These are phyloP conservation scores for Cercospora beticola DNA, from an alignment of 2,329 filamentous ascomycete species.

Conservation along the genomic window DNA sequence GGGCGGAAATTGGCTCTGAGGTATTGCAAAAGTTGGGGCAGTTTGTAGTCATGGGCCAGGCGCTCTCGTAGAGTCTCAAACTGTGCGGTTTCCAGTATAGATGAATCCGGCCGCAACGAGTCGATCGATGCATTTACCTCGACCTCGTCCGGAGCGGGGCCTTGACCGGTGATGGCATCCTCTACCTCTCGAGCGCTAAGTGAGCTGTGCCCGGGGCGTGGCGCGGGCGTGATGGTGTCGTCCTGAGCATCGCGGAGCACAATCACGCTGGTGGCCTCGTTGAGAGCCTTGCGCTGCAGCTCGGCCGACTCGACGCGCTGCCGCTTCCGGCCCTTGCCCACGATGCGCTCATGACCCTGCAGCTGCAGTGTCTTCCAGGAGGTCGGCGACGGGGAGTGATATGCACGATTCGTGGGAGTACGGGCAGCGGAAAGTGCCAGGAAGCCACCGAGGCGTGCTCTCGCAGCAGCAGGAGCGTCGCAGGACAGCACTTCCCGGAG, in stretches of 20 bases:
- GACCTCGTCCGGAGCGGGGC: constrained; percentile 24
- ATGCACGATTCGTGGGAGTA: not conserved
- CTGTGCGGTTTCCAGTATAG: constrained; percentile 26
- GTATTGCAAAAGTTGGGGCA: constrained; percentile 30
- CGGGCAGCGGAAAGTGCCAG: not conserved
- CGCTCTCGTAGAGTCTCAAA: constrained; percentile 24
- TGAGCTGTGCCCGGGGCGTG: not conserved
- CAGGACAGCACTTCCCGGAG: not conserved
- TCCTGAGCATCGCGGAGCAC: constrained; percentile 23
- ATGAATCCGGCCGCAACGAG: constrained; percentile 25
- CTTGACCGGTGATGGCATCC: constrained; percentile 20
- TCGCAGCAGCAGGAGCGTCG: not conserved
- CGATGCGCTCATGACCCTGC: constrained; percentile 23
- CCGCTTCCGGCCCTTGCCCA: constrained; percentile 31
- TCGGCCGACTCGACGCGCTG: constrained; percentile 29
- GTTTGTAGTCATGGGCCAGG: constrained; percentile 30
- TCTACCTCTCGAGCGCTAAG: constrained; percentile 30
- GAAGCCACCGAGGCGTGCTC: not conserved
- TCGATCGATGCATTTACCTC: constrained; percentile 36
- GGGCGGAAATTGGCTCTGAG: constrained; percentile 7
- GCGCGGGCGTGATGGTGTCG: not conserved
- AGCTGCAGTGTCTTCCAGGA: constrained; percentile 15
- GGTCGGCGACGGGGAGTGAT: not conserved
- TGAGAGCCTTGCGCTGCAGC: constrained; percentile 28
- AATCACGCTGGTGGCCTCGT: constrained; percentile 30